Evolutionary conservation across 2,329 filamentous ascomycete genomes (phyloP).

Genomic region (Ophiostoma quercus): DNA sequence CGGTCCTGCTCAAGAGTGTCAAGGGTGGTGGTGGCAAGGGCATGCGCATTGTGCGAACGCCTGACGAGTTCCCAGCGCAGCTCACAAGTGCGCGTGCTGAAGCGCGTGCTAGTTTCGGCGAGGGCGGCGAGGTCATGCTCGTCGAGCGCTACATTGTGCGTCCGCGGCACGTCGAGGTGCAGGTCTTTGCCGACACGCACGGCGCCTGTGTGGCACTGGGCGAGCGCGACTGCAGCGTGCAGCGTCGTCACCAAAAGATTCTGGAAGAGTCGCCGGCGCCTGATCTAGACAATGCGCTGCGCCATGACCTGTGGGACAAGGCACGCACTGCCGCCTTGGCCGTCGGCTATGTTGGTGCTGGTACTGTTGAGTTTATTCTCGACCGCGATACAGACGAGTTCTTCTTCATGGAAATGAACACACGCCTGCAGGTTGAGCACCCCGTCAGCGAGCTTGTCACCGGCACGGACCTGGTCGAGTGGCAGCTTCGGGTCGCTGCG

Average conservation of each 20-base stretch:
- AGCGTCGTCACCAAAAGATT: conserved; percentile 84
- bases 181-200: conserved; percentile 78
- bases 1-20: conserved; percentile 74
- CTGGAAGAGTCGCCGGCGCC: conserved; percentile 85
- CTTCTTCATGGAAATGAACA: conserved; percentile 80
- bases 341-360: conserved; percentile 81
- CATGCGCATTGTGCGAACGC: conserved; percentile 66
- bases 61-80: conserved; percentile 64
- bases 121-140: conserved; percentile 72
- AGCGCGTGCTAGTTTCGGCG: conserved; percentile 73
- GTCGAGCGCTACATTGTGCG: conserved; percentile 78
- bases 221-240: conserved; percentile 82
- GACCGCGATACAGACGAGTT: conserved; percentile 77
- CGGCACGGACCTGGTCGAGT: conserved; percentile 75
- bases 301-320: conserved; percentile 61
- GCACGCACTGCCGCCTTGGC: conserved; percentile 62
- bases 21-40: conserved; percentile 80
- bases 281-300: conserved; percentile 52
- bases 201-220: conserved; percentile 78
- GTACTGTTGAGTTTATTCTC: conserved; percentile 86
- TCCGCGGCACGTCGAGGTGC: conserved; percentile 81
- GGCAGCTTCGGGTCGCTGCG: conserved; percentile 77
- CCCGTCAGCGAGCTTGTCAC: conserved; percentile 75
- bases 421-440: conserved; percentile 91
- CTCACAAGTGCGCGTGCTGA: conserved; percentile 68